These are phyloP conservation scores for Rosa hybrid DNA, from an alignment of 331 rosid species.

Conservation along the genomic window DNA sequence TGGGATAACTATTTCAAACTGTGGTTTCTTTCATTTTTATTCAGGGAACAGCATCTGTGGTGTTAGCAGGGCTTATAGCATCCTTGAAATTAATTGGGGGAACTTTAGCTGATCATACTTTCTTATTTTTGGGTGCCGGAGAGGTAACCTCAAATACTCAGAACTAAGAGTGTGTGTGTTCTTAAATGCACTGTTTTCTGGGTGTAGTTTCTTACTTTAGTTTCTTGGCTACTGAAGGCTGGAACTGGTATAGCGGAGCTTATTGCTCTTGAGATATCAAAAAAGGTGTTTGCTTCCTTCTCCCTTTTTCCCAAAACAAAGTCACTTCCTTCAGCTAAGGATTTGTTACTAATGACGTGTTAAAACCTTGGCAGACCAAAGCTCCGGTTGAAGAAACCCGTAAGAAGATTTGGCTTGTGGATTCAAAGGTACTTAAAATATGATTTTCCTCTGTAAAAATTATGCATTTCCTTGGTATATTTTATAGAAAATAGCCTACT, in stretches of 20 bases:
- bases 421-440: constrained; percentile 73
- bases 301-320: background rate
- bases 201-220: constrained; percentile 31
- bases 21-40: constrained; percentile 18
- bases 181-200: constrained; percentile 5
- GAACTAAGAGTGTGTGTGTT: background rate
- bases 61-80: constrained; percentile 84
- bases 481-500: background rate
- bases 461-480: background rate
- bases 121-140: constrained; percentile 97
- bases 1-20: constrained; percentile 7
- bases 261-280: constrained; percentile 92
- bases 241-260: constrained; percentile 98
- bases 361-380: constrained; percentile 49
- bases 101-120: constrained; percentile 70
- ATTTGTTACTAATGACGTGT: constrained; percentile 8
- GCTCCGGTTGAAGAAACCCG: constrained; percentile 77
- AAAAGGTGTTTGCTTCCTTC: constrained; percentile 57
- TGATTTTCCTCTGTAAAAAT: constrained; percentile 4
- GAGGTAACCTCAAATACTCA: constrained; percentile 52
- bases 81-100: constrained; percentile 83
- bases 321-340: background rate
- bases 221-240: constrained; percentile 58
- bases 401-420: constrained; percentile 94
- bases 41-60: constrained; percentile 97